A percentile compares a stretch with the other conserved stretches of the same genome.
Evolutionary conservation across 176 grass and related monocot species (phyloP).

Genomic region (Musa beccarii): DNA sequence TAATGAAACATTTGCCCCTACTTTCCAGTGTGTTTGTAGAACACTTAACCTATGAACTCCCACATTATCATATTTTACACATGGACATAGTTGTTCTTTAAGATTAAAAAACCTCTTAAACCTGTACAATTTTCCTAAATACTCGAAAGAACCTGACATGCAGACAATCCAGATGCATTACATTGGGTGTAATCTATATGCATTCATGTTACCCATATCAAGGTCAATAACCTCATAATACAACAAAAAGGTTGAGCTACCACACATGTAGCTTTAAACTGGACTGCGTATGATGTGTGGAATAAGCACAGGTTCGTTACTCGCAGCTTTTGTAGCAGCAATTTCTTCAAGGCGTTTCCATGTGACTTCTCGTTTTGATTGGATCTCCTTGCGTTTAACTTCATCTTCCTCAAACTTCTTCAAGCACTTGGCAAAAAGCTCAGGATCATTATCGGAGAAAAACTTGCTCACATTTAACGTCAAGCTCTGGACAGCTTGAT

Average conservation of each 20-base stretch:
- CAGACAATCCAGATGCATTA: not conserved
- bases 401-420: slow-evolving; percentile 69
- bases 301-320: slow-evolving; percentile 24
- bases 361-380: slow-evolving; percentile 40
- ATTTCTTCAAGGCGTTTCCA: slow-evolving; percentile 85
- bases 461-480: slow-evolving; percentile 84
- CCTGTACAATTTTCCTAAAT: slow-evolving; percentile 10
- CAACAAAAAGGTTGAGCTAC: slow-evolving; percentile 9
- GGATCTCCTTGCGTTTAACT: slow-evolving; percentile 50
- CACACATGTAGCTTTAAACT: slow-evolving; percentile 9
- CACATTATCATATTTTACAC: not conserved
- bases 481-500: slow-evolving; percentile 84
- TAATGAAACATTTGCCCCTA: not conserved
- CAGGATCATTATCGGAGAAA: slow-evolving; percentile 74
- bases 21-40: too few relatives aligned
- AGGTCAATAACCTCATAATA: slow-evolving; percentile 23
- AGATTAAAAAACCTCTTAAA: not conserved
- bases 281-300: slow-evolving; percentile 14
- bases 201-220: not conserved
- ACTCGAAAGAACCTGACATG: not conserved
- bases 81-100: not conserved
- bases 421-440: slow-evolving; percentile 54
- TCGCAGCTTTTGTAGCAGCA: slow-evolving; percentile 37
- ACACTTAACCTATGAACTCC: too few relatives aligned
- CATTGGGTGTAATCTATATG: slow-evolving; percentile 1